Conservation (phyloP, 176 grass and related monocot genomes). For the Hyparrhenia diplandra region DNA sequence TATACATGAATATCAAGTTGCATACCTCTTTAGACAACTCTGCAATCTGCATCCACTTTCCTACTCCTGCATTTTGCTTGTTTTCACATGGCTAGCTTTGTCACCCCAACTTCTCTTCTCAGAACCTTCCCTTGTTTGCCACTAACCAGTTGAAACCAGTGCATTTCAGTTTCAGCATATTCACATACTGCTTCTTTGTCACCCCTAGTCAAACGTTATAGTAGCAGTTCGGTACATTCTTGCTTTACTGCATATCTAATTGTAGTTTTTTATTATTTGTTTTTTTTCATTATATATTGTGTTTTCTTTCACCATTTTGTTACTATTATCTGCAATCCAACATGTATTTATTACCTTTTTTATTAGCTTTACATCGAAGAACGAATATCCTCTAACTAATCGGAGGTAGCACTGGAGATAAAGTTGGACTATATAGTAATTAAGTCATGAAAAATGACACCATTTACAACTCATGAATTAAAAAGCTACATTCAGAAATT, state of each 20-base stretch:
- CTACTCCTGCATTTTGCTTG: neutral
- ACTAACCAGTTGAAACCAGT: neutral
- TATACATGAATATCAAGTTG: neutral
- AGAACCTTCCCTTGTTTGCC: neutral
- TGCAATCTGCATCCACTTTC: neutral
- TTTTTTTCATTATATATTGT: neutral
- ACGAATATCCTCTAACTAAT: neutral
- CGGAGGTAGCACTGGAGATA: neutral
- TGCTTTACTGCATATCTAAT: neutral
- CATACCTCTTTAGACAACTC: neutral
- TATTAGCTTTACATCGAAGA: neutral
- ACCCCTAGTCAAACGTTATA: neutral
- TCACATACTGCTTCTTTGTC: conserved; percentile 10
- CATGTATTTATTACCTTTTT: neutral
- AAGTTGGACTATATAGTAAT: neutral
- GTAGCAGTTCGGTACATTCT: neutral
- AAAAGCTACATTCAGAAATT: neutral
- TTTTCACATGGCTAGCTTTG: neutral
- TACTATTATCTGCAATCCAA: neutral
- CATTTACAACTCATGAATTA: neutral
- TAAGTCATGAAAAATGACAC: neutral
- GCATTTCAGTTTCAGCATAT: neutral
- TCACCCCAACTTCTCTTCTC: neutral
- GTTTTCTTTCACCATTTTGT: neutral
- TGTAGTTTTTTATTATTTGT: neutral